Conservation (phyloP, 73 alveolate genomes). For the Symbiodinium pilosum region DNA sequence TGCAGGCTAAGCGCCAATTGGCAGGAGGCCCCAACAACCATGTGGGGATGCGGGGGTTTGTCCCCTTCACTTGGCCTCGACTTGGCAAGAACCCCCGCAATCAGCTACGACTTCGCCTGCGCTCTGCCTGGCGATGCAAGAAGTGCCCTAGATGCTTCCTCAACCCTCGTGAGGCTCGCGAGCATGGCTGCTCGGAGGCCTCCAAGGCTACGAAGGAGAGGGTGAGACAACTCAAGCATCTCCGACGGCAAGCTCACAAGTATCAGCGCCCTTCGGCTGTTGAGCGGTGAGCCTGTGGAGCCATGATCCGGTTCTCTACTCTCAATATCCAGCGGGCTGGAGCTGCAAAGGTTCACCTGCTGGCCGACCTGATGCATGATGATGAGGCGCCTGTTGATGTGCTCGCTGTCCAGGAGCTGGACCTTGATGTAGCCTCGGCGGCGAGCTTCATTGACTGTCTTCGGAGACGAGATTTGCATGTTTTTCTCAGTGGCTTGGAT, state of each 20-base stretch:
- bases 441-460: not conserved
- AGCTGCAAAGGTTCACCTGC: not conserved
- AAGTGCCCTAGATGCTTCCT: not conserved
- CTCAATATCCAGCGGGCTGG: not conserved
- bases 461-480: not conserved
- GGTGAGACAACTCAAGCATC: not conserved
- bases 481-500: not conserved
- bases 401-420: not conserved
- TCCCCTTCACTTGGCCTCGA: not conserved
- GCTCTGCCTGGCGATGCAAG: not conserved
- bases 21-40: not conserved
- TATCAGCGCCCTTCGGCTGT: not conserved
- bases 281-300: not conserved
- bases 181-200: not conserved
- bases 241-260: not conserved
- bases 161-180: not conserved
- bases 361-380: not conserved
- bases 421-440: not conserved
- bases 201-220: not conserved
- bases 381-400: not conserved
- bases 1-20: not conserved
- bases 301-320: not conserved
- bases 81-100: not conserved
- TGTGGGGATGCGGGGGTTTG: not conserved
- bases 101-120: not conserved